phyloP scores from a whole-genome alignment of 1,139 yeast genomes.

The Yamadazyma friedrichii region DNA sequence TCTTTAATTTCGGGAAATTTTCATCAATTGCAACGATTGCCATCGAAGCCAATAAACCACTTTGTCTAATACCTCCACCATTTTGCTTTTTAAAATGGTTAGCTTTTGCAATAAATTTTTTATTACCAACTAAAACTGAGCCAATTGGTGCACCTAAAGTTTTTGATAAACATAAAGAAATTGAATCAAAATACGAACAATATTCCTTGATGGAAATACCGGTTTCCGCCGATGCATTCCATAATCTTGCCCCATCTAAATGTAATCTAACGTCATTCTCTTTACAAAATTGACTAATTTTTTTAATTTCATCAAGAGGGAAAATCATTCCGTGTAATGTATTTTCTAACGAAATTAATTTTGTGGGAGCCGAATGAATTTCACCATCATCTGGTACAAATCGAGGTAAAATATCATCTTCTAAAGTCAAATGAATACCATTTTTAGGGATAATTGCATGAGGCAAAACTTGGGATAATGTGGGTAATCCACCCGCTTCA shows the following conservation, averaged over 20 bases:
- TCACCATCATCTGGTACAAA: constrained; percentile 78
- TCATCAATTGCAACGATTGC: constrained; percentile 77
- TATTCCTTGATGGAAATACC: constrained; percentile 69
- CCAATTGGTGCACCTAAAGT: constrained; percentile 96
- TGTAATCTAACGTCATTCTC: constrained; percentile 67
- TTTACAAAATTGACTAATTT: constrained; percentile 71
- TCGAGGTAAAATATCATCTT: constrained; percentile 60
- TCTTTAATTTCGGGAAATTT: constrained; percentile 59
- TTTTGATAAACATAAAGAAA: constrained; percentile 86
- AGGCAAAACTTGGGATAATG: constrained; percentile 90
- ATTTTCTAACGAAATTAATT: constrained; percentile 80
- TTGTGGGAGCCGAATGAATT: constrained; percentile 87
- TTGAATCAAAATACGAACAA: constrained; percentile 80
- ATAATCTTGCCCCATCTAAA: constrained; percentile 93
- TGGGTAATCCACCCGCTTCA: constrained; percentile 91
- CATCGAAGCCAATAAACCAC: constrained; percentile 82
- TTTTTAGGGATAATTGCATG: constrained; percentile 76
- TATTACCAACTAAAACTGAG: constrained; percentile 75
- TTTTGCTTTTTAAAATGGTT: constrained; percentile 89
- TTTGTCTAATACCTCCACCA: constrained; percentile 94
- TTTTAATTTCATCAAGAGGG: constrained; percentile 77
- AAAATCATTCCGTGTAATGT: constrained; percentile 81
- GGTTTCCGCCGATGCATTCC: constrained; percentile 84
- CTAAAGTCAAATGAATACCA: constrained; percentile 74
- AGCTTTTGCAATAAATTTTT: constrained; percentile 63